These are phyloP conservation scores for Lactuca sativa DNA, from an alignment of 129 eudicot genomes.

Conservation along the genomic window DNA sequence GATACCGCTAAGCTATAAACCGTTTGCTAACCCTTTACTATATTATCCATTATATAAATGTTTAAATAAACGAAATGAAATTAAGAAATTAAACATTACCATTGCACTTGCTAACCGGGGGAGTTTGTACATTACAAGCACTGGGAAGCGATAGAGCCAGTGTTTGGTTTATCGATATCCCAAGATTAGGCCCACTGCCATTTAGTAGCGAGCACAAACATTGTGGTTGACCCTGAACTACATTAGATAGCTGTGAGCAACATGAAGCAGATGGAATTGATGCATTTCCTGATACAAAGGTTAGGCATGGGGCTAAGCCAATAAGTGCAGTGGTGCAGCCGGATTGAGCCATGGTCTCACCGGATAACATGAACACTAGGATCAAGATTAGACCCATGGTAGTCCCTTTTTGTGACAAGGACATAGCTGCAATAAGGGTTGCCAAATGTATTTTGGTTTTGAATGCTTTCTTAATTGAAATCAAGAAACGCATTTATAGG, in stretches of 20 bases:
- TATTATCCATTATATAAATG: too few relatives aligned
- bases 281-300: slow-evolving; percentile 47
- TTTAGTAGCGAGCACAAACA: slow-evolving; percentile 54
- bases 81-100: slow-evolving; percentile 23
- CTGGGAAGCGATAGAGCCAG: slow-evolving; percentile 48
- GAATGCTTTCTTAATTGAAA: slow-evolving; percentile 3
- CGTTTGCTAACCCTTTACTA: too few relatives aligned
- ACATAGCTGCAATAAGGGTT: neutral
- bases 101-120: slow-evolving; percentile 50
- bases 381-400: slow-evolving; percentile 28
- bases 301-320: slow-evolving; percentile 59
- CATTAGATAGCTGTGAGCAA: slow-evolving; percentile 53
- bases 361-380: slow-evolving; percentile 31
- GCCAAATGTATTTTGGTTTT: neutral
- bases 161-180: slow-evolving; percentile 52
- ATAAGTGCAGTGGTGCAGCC: slow-evolving; percentile 61
- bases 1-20: too few relatives aligned
- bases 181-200: slow-evolving; percentile 46
- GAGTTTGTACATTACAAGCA: slow-evolving; percentile 56
- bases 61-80: neutral
- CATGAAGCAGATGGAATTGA: slow-evolving; percentile 70
- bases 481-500: slow-evolving; percentile 13
- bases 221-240: slow-evolving; percentile 53
- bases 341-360: slow-evolving; percentile 54
- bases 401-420: slow-evolving; percentile 41